Evolutionary conservation across 805 yeast species (phyloP).

Genomic region (Yamadazyma scolyti): DNA sequence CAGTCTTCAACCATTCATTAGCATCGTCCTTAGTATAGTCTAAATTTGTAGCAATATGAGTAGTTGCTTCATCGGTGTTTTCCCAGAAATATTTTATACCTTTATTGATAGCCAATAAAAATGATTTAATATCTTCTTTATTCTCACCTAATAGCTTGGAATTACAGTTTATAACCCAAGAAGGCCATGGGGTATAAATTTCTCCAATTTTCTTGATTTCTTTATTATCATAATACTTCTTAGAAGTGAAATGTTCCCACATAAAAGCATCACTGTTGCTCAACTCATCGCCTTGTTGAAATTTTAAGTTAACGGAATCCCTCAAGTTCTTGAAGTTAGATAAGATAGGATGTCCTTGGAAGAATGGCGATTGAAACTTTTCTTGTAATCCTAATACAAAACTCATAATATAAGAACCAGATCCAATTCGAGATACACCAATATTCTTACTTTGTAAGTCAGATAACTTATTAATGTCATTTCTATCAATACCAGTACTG

Average conservation of each 20-base stretch:
- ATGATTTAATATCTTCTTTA: constrained; percentile 25
- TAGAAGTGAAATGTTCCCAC: constrained; percentile 95
- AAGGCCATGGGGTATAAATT: constrained; percentile 95
- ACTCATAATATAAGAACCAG: constrained; percentile 90
- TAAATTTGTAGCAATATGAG: constrained; percentile 59
- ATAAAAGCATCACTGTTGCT: constrained; percentile 73
- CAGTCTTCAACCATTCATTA: constrained; percentile 76
- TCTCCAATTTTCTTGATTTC: constrained; percentile 84
- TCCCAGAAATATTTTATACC: constrained; percentile 66
- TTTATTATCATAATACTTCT: constrained; percentile 72
- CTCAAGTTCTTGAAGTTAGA: constrained; percentile 73
- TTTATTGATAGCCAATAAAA: constrained; percentile 53
- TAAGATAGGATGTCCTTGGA: constrained; percentile 51
- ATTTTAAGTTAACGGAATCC: constrained; percentile 65
- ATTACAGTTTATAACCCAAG: constrained; percentile 76
- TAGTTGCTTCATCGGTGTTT: constrained; percentile 62
- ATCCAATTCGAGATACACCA: constrained; percentile 84
- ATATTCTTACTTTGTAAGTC: constrained; percentile 61
- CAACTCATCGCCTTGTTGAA: constrained; percentile 27
- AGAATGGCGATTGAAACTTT: constrained; percentile 51
- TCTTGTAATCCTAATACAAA: constrained; percentile 70
- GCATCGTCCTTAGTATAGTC: constrained; percentile 82
- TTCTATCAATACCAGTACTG: constrained; percentile 65
- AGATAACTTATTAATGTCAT: constrained; percentile 46
- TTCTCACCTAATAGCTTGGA: constrained; percentile 27